These are phyloP conservation scores for Salvia miltiorrhiza DNA, from an alignment of 257 asterid species.

Conservation along the genomic window DNA sequence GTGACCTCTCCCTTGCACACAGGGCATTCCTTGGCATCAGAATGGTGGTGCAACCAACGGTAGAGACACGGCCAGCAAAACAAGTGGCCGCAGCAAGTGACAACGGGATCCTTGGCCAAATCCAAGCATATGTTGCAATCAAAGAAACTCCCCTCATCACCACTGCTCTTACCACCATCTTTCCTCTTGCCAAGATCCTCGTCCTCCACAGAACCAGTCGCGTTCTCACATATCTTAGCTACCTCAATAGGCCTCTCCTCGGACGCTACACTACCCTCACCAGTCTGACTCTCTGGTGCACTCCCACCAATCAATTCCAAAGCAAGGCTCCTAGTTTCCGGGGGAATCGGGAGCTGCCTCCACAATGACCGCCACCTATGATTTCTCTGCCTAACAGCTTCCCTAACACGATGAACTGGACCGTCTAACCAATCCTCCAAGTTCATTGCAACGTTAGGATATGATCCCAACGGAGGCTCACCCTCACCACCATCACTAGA, in stretches of 20 bases:
- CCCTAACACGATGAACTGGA: conserved; percentile 42
- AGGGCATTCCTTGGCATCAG: conserved; percentile 89
- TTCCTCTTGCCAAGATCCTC: conserved; percentile 55
- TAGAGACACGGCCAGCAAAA: conserved; percentile 98
- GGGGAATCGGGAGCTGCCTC: conserved; percentile 66
- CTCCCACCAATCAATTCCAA: conserved; percentile 51
- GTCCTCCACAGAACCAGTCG: conserved; percentile 40
- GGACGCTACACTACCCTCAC: conserved; percentile 73
- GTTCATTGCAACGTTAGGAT: conserved; percentile 53
- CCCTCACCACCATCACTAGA: conserved; percentile 42
- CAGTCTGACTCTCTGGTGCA: conserved; percentile 52
- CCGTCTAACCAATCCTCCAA: conserved; percentile 77
- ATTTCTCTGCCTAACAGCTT: conserved; percentile 53
- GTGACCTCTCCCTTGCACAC: conserved; percentile 98
- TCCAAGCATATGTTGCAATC: conserved; percentile 96
- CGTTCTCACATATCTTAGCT: conserved; percentile 47
- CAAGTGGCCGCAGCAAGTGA: conserved; percentile 95
- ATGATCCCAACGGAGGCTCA: conserved; percentile 36
- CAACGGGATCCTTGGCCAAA: conserved; percentile 88
- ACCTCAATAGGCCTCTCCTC: conserved; percentile 45
- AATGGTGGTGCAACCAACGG: conserved; percentile 85
- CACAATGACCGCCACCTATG: conserved; percentile 65
- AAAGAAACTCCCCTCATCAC: conserved; percentile 71
- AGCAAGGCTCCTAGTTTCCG: conserved; percentile 62
- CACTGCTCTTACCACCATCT: conserved; percentile 48